A percentile compares a stretch with the other conserved stretches of the same genome.
Evolutionary conservation across 371 early-diverging fungal species (phyloP).

Genomic region (Mucor indicus): DNA sequence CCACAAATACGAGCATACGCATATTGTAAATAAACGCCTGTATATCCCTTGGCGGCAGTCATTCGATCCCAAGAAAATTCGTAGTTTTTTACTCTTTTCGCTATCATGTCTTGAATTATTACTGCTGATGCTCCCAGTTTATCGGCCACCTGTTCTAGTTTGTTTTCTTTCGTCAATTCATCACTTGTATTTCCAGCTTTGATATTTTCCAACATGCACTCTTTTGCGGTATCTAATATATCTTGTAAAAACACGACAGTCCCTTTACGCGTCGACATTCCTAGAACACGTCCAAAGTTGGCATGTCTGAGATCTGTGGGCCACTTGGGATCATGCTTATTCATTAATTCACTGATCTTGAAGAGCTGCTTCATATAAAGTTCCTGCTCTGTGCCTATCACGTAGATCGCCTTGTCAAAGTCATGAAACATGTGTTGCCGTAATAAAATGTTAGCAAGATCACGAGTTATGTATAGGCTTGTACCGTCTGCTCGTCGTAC

Average conservation of each 20-base stretch:
- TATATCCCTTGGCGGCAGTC: slow-evolving; percentile 92
- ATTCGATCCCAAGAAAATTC: slow-evolving; percentile 93
- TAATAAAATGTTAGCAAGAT: slow-evolving; percentile 89
- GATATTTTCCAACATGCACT: slow-evolving; percentile 76
- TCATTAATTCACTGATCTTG: slow-evolving; percentile 74
- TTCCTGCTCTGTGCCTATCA: slow-evolving; percentile 91
- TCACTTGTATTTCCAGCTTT: too few species aligned
- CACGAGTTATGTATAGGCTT: slow-evolving; percentile 94
- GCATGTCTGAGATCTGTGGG: slow-evolving; percentile 76
- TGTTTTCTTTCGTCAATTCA: slow-evolving; percentile 46
- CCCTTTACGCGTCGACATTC: slow-evolving; percentile 97
- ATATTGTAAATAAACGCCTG: slow-evolving; percentile 97
- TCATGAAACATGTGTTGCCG: slow-evolving; percentile 68
- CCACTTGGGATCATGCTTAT: slow-evolving; percentile 2
- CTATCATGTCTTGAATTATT: slow-evolving; percentile 91
- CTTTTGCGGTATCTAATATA: slow-evolving; percentile 85
- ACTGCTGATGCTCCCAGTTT: slow-evolving; percentile 82
- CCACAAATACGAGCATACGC: slow-evolving; percentile 88
- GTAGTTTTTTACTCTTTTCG: slow-evolving; percentile 94
- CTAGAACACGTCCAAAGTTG: slow-evolving; percentile 91
- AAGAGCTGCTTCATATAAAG: slow-evolving; percentile 93
- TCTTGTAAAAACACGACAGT: slow-evolving; percentile 96
- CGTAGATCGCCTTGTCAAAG: slow-evolving; percentile 89
- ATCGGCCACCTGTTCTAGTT: slow-evolving; percentile 58
- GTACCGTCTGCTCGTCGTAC: slow-evolving; percentile 91